These are phyloP conservation scores for Didymella pomorum DNA, from an alignment of 2,329 filamentous ascomycete genomes.

Conservation along the genomic window DNA sequence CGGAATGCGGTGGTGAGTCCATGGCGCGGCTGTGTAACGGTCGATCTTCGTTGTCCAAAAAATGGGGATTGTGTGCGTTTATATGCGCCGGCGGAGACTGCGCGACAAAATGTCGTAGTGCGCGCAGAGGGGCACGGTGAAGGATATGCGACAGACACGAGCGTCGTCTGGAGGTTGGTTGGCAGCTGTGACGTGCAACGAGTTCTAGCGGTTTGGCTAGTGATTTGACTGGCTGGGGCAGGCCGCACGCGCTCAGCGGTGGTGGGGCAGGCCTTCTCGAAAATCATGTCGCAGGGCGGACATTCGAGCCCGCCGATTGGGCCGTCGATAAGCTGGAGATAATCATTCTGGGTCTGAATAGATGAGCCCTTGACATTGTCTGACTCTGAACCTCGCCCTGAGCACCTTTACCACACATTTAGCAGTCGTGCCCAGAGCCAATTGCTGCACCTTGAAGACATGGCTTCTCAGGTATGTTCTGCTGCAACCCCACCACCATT, in stretches of 20 bases:
- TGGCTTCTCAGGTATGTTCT: constrained; percentile 40
- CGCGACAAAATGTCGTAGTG: constrained; percentile 10
- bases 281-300: constrained; percentile 18
- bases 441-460: constrained; percentile 17
- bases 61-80: constrained; percentile 14
- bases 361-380: constrained; percentile 18
- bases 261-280: constrained; percentile 15
- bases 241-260: constrained; percentile 1
- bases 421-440: constrained; percentile 7
- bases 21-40: constrained; percentile 27
- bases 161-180: constrained; percentile 10
- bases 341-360: constrained; percentile 17
- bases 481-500: constrained; percentile 5
- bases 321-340: constrained; percentile 15
- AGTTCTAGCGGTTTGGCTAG: constrained; percentile 3
- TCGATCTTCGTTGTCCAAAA: constrained; percentile 19
- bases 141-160: constrained; percentile 19
- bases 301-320: constrained; percentile 15
- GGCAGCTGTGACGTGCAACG: constrained; percentile 25
- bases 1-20: constrained; percentile 32
- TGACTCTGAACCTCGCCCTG: constrained; percentile 3
- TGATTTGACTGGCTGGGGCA: constrained; percentile 6
- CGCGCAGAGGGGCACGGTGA: constrained; percentile 8
- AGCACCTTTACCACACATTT: constrained; percentile 1
- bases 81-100: constrained; percentile 16